A percentile compares a stretch with the other conserved stretches of the same genome.
phyloP scores from a whole-genome alignment of 202 grass and related monocot species.

The Schoenoplectus tabernaemontani region DNA sequence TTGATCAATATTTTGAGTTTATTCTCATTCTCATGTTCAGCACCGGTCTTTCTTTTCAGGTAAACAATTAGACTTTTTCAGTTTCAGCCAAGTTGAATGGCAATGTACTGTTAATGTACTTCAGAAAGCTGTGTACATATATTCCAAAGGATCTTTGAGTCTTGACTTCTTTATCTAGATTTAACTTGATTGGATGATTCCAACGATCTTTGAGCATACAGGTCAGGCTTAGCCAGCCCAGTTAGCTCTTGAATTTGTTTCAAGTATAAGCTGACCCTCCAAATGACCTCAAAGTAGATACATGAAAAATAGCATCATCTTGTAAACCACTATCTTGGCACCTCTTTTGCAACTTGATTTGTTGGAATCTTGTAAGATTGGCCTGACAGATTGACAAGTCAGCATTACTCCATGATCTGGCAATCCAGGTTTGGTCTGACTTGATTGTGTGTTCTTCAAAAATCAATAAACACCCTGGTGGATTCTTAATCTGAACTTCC shows the following conservation, averaged over 20 bases:
- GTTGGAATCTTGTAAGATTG: not conserved
- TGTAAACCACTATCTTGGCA: not conserved
- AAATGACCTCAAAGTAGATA: not conserved
- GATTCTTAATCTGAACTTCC: too few relatives aligned
- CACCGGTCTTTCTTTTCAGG: constrained; percentile 95
- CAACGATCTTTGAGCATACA: not conserved
- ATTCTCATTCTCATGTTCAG: constrained; percentile 94
- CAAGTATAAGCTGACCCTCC: not conserved
- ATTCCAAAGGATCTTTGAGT: not conserved
- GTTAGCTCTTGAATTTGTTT: not conserved
- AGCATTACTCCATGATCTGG: not conserved
- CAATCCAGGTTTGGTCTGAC: not conserved
- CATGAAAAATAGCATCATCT: not conserved
- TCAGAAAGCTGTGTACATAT: not conserved
- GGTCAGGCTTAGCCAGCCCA: not conserved
- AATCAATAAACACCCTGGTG: too few relatives aligned
- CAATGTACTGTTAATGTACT: too few relatives aligned
- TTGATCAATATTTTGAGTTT: constrained; percentile 98
- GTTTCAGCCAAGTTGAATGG: not conserved
- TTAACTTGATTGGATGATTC: too few relatives aligned
- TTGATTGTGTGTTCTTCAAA: not conserved
- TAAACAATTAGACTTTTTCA: constrained; percentile 16
- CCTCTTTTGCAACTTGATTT: not conserved
- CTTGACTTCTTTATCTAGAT: not conserved
- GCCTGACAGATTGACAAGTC: not conserved